These are phyloP conservation scores for Pseudoneurospora amorphoporcata DNA, from an alignment of 495 filamentous ascomycete genomes.

Conservation along the genomic window DNA sequence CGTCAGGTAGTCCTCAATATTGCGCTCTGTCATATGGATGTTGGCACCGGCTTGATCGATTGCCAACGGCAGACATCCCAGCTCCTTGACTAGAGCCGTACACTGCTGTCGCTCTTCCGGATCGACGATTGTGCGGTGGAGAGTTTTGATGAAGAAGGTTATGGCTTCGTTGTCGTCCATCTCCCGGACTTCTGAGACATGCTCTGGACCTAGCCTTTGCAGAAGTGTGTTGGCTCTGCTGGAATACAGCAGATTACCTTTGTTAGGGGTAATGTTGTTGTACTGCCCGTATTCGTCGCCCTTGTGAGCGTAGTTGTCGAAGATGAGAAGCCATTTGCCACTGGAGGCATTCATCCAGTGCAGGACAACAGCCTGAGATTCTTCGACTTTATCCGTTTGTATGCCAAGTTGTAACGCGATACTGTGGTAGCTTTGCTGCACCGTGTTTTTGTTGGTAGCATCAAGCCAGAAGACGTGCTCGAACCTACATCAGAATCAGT, in stretches of 20 bases:
- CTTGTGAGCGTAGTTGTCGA: slow-evolving; percentile 2
- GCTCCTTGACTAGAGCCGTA: neutral
- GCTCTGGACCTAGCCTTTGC: neutral
- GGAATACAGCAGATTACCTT: neutral
- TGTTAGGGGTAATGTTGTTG: neutral
- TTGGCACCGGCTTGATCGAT: no score
- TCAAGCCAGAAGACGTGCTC: neutral
- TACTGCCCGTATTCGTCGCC: neutral
- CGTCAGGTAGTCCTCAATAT: no score
- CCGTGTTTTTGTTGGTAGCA: neutral
- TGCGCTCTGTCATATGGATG: no score
- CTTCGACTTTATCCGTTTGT: neutral
- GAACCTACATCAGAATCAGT: neutral
- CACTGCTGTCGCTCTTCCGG: neutral
- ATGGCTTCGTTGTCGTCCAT: neutral
- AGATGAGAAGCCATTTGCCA: slow-evolving; percentile 5
- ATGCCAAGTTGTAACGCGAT: neutral
- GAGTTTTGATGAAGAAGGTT: neutral
- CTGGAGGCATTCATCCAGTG: neutral
- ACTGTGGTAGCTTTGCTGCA: neutral
- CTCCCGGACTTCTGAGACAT: neutral
- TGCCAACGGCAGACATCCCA: neutral
- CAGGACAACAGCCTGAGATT: neutral
- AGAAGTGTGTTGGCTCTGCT: neutral
- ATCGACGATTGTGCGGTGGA: neutral